Evolutionary conservation across 441 rosid genomes (phyloP).

Genomic region (Syzygium syzygioides): DNA sequence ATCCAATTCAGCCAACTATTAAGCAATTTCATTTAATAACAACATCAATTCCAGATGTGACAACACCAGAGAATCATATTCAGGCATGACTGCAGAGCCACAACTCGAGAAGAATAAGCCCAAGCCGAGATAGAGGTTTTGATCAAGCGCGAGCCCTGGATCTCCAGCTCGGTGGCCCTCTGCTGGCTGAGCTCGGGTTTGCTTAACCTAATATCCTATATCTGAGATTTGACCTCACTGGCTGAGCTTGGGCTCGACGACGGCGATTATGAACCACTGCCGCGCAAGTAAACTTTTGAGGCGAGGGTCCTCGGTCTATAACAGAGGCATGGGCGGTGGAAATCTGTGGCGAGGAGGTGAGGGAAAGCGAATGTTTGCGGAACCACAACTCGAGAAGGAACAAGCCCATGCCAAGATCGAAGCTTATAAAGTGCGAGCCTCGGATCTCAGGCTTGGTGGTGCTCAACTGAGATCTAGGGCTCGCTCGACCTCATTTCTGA

Average conservation of each 20-base stretch:
- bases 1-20: neutral
- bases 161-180: no score
- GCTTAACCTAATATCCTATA: neutral
- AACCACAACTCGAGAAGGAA: neutral
- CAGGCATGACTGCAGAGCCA: neutral
- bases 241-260: no score
- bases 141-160: neutral
- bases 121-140: neutral
- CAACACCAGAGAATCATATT: neutral
- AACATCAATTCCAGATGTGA: neutral
- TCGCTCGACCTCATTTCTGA: neutral
- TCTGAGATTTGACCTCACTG: neutral
- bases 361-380: neutral
- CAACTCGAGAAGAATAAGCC: neutral
- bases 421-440: neutral
- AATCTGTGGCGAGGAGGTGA: neutral
- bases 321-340: no score
- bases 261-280: no score
- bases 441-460: neutral
- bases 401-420: neutral
- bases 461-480: neutral
- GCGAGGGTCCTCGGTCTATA: no score
- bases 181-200: no score
- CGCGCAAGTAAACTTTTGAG: no score
- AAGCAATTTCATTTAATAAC: neutral